Conservation (phyloP, 768 basidiomycete genomes). For the Suillus spraguei region DNA sequence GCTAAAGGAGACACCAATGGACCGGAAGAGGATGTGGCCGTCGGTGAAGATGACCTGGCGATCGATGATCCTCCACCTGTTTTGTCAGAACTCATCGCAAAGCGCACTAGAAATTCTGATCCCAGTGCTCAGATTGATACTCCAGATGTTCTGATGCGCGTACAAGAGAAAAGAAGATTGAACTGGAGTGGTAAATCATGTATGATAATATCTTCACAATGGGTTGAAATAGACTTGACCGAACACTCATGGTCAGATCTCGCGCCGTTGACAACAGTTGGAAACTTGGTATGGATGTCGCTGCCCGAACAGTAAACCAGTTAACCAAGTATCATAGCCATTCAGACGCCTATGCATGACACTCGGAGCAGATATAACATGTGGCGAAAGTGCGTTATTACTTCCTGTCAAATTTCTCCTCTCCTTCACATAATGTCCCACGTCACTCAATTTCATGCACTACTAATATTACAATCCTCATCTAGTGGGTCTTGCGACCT, state of each 20-base stretch:
- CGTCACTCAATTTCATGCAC: background rate
- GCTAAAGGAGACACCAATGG: slow-evolving; percentile 28
- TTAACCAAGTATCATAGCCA: slow-evolving; percentile 51
- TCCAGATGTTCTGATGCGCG: slow-evolving; percentile 71
- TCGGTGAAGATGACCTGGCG: slow-evolving; percentile 10
- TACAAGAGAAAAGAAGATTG: slow-evolving; percentile 83
- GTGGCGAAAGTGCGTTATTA: slow-evolving; percentile 75
- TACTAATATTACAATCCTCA: background rate
- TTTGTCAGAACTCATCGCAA: slow-evolving; percentile 27
- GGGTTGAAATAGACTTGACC: slow-evolving; percentile 36
- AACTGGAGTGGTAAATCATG: slow-evolving; percentile 89
- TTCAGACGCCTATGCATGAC: slow-evolving; percentile 89
- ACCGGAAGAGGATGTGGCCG: slow-evolving; percentile 14
- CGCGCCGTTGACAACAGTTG: slow-evolving; percentile 91
- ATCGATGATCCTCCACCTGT: background rate
- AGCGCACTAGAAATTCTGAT: slow-evolving; percentile 39
- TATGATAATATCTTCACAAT: slow-evolving; percentile 35
- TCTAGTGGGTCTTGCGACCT: slow-evolving; percentile 89
- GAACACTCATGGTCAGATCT: slow-evolving; percentile 42
- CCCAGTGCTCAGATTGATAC: slow-evolving; percentile 46
- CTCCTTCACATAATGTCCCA: slow-evolving; percentile 8
- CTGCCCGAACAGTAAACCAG: background rate
- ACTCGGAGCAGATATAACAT: slow-evolving; percentile 92
- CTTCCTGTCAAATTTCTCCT: background rate
- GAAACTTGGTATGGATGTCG: slow-evolving; percentile 72